Base-by-base conservation (phyloP, 2,329 filamentous ascomycete genomes). In the Chaetomium strumarium region DNA sequence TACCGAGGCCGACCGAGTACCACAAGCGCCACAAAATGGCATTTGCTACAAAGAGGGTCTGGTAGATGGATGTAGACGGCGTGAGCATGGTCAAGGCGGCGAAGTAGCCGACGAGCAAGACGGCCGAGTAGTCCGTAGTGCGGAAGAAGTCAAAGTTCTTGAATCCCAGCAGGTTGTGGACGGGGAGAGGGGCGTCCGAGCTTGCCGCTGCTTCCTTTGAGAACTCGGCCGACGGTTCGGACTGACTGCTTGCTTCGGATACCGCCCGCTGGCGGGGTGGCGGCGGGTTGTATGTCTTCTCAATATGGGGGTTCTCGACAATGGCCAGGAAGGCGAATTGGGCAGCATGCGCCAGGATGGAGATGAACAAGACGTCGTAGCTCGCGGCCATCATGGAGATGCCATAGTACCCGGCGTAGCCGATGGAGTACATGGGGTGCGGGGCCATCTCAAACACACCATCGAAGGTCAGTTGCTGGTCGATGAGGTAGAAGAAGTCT, bases 391-490 rank as follows among this genome's bases (percentile, higher is more conserved):
- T 95, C 74, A 96, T 85, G 55, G 92, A 96, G 66, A 97, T 96
- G 62, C 93, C 93, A 68, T 99, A 99, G 74, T 95, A 99, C 43
- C 93, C 93, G 48, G 90, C 90, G 70, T 99, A 99, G 37, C 93
- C 93, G 64, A 97, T 92, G 51, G 91, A 96, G 73, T 97, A 97
- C 92, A 97, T 97, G 58, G 92, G 92, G 68, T 97, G 93, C 31
- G 93, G 93, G 17, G 93, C 93, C 85, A 99, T 95, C 73, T 99
- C 93, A 68, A 97, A 99, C 58, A 99, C 93, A 52, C 93, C 93
- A 67, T 99, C 93, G 69, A 99, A 99, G 46, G 91, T 97, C 68
- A 99, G 77, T 66, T 96, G 90, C 72, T 97, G 91, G 71, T 99
- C 93, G 68, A 99, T 89, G 65, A 99, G 84, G 72, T 90, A 99